phyloP scores from a whole-genome alignment of 345 rosid species.

The Linum usitatissimum region DNA sequence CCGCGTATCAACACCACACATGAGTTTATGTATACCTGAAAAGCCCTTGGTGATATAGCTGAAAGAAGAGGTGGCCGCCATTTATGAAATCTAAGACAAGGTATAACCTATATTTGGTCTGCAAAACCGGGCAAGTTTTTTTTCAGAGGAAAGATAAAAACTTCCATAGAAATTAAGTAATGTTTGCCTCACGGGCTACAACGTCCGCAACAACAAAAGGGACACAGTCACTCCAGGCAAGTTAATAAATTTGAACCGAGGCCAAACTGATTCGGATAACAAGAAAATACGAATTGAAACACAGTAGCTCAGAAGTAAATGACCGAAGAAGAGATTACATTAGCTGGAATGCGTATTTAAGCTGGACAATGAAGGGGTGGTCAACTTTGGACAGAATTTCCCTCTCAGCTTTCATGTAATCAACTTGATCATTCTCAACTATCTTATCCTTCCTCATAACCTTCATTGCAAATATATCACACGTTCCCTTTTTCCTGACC shows the following conservation, averaged over 20 bases:
- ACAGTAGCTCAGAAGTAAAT: background rate
- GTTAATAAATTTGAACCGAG: background rate
- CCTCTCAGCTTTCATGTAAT: slow-evolving; percentile 93
- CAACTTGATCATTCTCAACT: slow-evolving; percentile 85
- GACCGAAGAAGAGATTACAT: slow-evolving; percentile 22
- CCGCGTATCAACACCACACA: background rate
- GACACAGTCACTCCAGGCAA: too few relatives aligned
- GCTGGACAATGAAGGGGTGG: slow-evolving; percentile 91
- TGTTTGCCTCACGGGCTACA: too few relatives aligned
- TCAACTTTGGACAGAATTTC: slow-evolving; percentile 71
- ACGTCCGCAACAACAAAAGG: too few relatives aligned
- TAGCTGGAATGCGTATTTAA: slow-evolving; percentile 68
- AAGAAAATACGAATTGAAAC: background rate
- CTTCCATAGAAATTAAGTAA: too few relatives aligned
- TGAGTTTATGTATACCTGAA: slow-evolving; percentile 51
- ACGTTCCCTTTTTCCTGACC: slow-evolving; percentile 72
- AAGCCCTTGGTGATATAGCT: slow-evolving; percentile 90
- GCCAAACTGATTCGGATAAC: background rate
- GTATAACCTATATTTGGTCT: slow-evolving; percentile 83
- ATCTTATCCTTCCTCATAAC: slow-evolving; percentile 93
- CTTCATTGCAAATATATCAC: slow-evolving; percentile 92
- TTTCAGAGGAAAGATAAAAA: too few relatives aligned
- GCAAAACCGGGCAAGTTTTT: slow-evolving; percentile 18
- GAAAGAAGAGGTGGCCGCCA: slow-evolving; percentile 95
- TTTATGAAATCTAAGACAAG: slow-evolving; percentile 88